Percentiles rank a stretch among this genome's conserved stretches.
Evolutionary conservation across 1,139 yeast species (phyloP).

Genomic region (Magnusiomyces paraingens): DNA sequence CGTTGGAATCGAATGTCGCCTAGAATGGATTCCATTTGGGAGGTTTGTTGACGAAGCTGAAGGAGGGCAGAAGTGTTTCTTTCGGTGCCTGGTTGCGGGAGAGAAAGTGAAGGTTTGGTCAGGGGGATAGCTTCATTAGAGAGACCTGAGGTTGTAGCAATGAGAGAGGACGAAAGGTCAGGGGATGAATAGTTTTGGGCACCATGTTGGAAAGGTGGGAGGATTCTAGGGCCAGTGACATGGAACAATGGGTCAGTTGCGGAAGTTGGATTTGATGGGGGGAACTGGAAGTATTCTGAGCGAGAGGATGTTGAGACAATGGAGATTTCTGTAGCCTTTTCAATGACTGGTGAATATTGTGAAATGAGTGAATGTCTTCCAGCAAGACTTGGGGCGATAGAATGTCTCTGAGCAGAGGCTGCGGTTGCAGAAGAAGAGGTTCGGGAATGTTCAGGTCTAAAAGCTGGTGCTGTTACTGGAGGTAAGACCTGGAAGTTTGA

Average conservation of each 20-base stretch:
- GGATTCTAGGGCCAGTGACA: slow-evolving; percentile 6
- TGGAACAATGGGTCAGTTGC: background rate
- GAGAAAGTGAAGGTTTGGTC: too few species aligned
- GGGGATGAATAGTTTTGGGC: background rate
- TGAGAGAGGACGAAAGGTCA: too few species aligned
- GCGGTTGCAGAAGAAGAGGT: background rate
- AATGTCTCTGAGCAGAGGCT: background rate
- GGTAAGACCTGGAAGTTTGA: background rate
- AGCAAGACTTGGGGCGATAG: slow-evolving; percentile 16
- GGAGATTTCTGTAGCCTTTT: slow-evolving; percentile 17
- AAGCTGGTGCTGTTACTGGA: background rate
- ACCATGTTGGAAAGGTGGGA: slow-evolving; percentile 6
- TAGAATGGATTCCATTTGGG: slow-evolving; percentile 22
- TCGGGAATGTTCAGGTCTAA: background rate
- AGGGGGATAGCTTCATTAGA: too few species aligned
- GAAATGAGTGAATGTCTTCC: slow-evolving; percentile 16
- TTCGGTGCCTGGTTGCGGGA: too few species aligned
- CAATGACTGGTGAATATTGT: slow-evolving; percentile 20
- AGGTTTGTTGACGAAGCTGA: slow-evolving; percentile 23
- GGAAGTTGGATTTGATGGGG: slow-evolving; percentile 4
- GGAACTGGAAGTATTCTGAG: background rate
- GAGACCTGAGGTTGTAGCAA: too few species aligned
- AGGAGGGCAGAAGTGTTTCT: slow-evolving; percentile 13
- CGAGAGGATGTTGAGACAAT: slow-evolving; percentile 2
- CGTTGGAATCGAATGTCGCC: slow-evolving; percentile 22